These are phyloP conservation scores for Entrophospora sp. DNA, from an alignment of 192 early-diverging fungal species.

Conservation along the genomic window DNA sequence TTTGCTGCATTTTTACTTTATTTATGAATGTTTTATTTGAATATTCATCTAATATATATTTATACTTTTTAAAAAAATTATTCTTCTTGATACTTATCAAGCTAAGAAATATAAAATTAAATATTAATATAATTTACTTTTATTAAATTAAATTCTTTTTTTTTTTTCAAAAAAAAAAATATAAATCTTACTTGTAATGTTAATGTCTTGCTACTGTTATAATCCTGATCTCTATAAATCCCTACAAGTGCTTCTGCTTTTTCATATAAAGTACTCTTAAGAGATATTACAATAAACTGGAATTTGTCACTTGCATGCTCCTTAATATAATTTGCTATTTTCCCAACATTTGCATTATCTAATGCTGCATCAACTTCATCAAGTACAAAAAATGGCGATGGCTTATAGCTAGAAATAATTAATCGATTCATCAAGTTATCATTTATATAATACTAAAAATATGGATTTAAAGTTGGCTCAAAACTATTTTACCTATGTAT, in stretches of 20 bases:
- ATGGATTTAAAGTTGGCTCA: not conserved
- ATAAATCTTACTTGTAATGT: conserved; percentile 50
- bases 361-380: conserved; percentile 99
- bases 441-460: not conserved
- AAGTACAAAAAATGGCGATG: conserved; percentile 98
- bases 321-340: conserved; percentile 85
- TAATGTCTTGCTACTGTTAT: conserved; percentile 74
- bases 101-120: not conserved
- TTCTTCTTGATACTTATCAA: conserved; percentile 5
- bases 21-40: no score
- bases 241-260: conserved; percentile 88
- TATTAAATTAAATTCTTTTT: not conserved
- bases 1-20: no score
- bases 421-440: not conserved
- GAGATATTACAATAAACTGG: conserved; percentile 98
- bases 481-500: conserved; percentile 59
- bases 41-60: no score
- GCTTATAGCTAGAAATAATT: conserved; percentile 57
- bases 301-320: conserved; percentile 57
- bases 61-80: no score
- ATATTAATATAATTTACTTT: not conserved
- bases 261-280: conserved; percentile 93
- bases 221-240: conserved; percentile 85
- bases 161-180: not conserved
- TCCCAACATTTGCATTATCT: conserved; percentile 92